Percentiles rank a stretch among this genome's conserved stretches.
Evolutionary conservation across 768 basidiomycete species (phyloP).

Genomic region (Collybia mongolica): DNA sequence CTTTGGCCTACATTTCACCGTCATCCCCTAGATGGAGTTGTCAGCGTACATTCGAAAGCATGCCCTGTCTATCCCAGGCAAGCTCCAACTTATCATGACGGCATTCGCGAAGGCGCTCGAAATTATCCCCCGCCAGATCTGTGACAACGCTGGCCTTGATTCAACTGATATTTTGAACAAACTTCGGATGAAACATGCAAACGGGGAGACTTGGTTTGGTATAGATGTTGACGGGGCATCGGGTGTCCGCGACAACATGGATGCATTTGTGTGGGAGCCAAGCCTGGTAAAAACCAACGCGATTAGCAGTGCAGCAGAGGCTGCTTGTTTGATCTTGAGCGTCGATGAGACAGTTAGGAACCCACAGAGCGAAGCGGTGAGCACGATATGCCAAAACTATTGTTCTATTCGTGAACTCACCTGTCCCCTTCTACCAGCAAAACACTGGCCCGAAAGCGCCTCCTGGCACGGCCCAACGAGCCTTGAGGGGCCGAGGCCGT

Average conservation of each 20-base stretch:
- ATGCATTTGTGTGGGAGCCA: constrained; percentile 98
- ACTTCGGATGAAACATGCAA: constrained; percentile 93
- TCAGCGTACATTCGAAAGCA: constrained; percentile 92
- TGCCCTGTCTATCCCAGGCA: constrained; percentile 91
- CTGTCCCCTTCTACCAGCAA: constrained; percentile 39
- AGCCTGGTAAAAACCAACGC: constrained; percentile 94
- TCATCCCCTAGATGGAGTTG: constrained; percentile 81
- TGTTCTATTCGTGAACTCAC: neutral
- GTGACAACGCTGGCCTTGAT: constrained; percentile 97
- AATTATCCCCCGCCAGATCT: constrained; percentile 97
- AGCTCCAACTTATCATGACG: constrained; percentile 90
- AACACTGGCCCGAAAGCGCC: constrained; percentile 87
- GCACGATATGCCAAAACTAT: constrained; percentile 21
- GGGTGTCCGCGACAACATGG: constrained; percentile 94
- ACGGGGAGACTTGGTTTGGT: constrained; percentile 86
- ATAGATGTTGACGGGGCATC: constrained; percentile 91
- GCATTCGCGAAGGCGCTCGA: constrained; percentile 97
- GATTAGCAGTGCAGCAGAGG: constrained; percentile 92
- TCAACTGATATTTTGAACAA: constrained; percentile 98
- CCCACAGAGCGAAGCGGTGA: constrained; percentile 89
- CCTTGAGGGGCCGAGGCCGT: constrained; percentile 76
- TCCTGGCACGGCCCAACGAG: constrained; percentile 87
- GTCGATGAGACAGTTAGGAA: constrained; percentile 98
- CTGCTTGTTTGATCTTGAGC: constrained; percentile 92
- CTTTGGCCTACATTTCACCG: constrained; percentile 1